phyloP scores from a whole-genome alignment of 1,284 basidiomycete species.

The Apiotrichum sp. region DNA sequence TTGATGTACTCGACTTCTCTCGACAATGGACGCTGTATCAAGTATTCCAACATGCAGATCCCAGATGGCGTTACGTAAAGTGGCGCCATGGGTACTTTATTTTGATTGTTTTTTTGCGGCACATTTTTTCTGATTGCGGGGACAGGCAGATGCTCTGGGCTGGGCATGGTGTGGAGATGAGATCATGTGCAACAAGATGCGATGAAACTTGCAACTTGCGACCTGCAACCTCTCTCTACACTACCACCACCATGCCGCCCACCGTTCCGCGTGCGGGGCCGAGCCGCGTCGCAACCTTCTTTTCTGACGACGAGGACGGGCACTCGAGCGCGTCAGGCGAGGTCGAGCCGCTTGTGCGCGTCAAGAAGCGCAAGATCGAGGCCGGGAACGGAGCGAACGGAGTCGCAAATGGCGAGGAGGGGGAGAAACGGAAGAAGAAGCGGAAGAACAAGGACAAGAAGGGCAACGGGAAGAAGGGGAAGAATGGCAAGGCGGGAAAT shows the following conservation, averaged over 20 bases:
- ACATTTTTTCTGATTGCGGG: too few species aligned
- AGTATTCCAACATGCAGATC: too few species aligned
- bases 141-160: too few species aligned
- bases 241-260: conserved; percentile 8
- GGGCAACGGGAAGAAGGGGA: conserved; percentile 8
- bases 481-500: neutral
- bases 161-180: too few species aligned
- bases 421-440: neutral
- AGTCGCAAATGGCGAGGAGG: neutral
- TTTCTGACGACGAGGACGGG: conserved; percentile 10
- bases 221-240: neutral
- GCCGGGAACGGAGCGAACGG: neutral
- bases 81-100: too few species aligned
- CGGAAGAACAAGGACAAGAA: neutral
- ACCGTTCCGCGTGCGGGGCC: neutral
- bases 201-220: too few species aligned
- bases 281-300: conserved; percentile 16
- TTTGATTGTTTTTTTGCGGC: too few species aligned
- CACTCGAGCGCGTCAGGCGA: neutral
- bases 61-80: too few species aligned
- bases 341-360: neutral
- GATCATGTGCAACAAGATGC: too few species aligned
- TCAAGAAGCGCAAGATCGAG: conserved; percentile 5
- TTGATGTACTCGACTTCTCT: too few species aligned
- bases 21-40: too few species aligned